phyloP scores from a whole-genome alignment of 208 protist genomes.

The Balamuthia mandrillaris region DNA sequence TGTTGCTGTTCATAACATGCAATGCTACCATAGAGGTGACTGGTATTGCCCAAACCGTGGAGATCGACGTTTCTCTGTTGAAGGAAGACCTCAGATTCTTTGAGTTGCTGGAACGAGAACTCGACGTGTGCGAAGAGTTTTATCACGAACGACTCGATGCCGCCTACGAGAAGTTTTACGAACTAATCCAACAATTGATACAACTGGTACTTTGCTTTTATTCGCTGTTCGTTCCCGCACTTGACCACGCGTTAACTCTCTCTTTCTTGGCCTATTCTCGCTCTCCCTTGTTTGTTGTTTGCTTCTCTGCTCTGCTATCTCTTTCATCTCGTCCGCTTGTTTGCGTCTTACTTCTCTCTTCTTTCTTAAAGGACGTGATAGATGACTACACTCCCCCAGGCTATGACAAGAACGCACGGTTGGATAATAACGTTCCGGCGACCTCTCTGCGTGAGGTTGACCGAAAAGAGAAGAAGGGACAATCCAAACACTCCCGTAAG shows the following conservation, averaged over 20 bases:
- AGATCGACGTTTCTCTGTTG: no score
- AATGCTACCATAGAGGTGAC: not conserved
- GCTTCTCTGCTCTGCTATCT: no score
- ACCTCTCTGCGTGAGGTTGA: no score
- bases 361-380: not conserved
- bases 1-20: not conserved
- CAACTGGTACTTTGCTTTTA: not conserved
- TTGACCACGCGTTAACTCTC: no score
- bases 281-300: no score
- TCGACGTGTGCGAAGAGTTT: not conserved
- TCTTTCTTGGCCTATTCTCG: no score
- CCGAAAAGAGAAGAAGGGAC: no score
- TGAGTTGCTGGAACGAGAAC: not conserved
- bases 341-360: not conserved
- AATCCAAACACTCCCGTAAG: no score
- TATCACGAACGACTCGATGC: not conserved
- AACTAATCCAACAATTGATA: not conserved
- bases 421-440: no score
- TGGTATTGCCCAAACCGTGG: not conserved
- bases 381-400: not conserved
- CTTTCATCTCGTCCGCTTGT: no score
- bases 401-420: no score
- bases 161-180: not conserved
- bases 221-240: no score
- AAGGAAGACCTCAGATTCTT: not conserved